These are phyloP conservation scores for Flaveria ramosissima DNA, from an alignment of 129 eudicot genomes.

Conservation along the genomic window DNA sequence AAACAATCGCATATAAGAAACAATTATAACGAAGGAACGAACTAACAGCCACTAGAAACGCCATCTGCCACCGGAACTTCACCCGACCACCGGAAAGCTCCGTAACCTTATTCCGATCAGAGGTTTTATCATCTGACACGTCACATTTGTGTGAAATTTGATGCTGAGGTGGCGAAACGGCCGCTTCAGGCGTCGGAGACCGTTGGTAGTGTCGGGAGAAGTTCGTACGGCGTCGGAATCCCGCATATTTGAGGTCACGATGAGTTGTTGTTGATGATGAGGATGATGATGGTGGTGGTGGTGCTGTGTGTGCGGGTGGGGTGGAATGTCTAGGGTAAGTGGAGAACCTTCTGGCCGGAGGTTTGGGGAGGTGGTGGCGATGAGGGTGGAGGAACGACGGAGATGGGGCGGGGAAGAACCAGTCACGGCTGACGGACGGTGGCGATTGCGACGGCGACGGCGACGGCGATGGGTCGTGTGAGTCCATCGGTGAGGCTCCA, in stretches of 20 bases:
- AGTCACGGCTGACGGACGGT: slow-evolving; percentile 57
- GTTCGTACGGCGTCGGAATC: slow-evolving; percentile 43
- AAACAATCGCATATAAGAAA: neutral
- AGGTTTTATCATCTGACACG: slow-evolving; percentile 27
- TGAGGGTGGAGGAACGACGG: slow-evolving; percentile 49
- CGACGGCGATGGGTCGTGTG: slow-evolving; percentile 22
- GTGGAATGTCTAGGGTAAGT: slow-evolving; percentile 38
- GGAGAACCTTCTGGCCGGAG: slow-evolving; percentile 62
- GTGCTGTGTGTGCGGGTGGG: neutral
- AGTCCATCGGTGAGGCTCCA: slow-evolving; percentile 35
- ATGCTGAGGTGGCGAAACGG: slow-evolving; percentile 7
- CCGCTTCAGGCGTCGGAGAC: slow-evolving; percentile 22
- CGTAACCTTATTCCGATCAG: slow-evolving; percentile 24
- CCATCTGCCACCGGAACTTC: slow-evolving; percentile 58
- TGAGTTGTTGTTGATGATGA: slow-evolving; percentile 12
- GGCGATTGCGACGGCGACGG: slow-evolving; percentile 21
- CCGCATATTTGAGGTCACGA: slow-evolving; percentile 41
- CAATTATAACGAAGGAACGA: slow-evolving; percentile 29
- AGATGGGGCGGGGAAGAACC: slow-evolving; percentile 71
- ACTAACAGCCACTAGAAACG: slow-evolving; percentile 53
- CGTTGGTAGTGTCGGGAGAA: slow-evolving; percentile 32
- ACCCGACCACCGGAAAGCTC: slow-evolving; percentile 30
- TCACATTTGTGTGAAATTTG: slow-evolving; percentile 31
- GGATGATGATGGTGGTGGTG: neutral
- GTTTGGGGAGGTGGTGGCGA: slow-evolving; percentile 32